Percentiles rank a stretch among this genome's conserved stretches.
phyloP scores from a whole-genome alignment of 352 stramenopile genomes.

The Stramenopiles sp. region DNA sequence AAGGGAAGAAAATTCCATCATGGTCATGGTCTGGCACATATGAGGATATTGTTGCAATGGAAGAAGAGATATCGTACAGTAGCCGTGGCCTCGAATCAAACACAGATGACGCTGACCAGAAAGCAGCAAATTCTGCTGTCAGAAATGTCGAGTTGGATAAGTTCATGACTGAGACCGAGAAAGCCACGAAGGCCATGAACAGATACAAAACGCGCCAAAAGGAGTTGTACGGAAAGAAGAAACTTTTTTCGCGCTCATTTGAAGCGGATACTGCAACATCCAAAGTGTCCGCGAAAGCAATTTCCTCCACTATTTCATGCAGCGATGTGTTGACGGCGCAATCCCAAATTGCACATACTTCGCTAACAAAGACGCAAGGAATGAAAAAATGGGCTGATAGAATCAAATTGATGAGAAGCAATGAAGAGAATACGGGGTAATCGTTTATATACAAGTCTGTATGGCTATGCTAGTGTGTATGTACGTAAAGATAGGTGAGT shows the following conservation, averaged over 20 bases:
- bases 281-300: neutral
- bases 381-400: slow-evolving; percentile 7
- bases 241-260: neutral
- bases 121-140: neutral
- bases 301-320: neutral
- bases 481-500: too few species aligned
- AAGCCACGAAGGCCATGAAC: neutral
- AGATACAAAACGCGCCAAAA: neutral
- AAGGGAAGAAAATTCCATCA: neutral
- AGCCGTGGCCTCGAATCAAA: neutral
- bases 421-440: neutral
- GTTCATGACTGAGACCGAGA: neutral
- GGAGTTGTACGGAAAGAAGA: neutral
- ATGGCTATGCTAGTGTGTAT: too few species aligned
- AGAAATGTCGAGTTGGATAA: neutral
- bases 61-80: neutral
- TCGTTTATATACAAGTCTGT: too few species aligned
- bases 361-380: neutral
- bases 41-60: neutral
- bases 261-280: neutral
- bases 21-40: neutral
- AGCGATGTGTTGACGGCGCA: neutral
- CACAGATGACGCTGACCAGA: neutral
- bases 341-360: neutral
- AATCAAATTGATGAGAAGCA: slow-evolving; percentile 3